Percentiles rank a stretch among this genome's conserved stretches.
Conservation (phyloP, 768 basidiomycete species). For the Tylopilus rubrobrunneus region DNA sequence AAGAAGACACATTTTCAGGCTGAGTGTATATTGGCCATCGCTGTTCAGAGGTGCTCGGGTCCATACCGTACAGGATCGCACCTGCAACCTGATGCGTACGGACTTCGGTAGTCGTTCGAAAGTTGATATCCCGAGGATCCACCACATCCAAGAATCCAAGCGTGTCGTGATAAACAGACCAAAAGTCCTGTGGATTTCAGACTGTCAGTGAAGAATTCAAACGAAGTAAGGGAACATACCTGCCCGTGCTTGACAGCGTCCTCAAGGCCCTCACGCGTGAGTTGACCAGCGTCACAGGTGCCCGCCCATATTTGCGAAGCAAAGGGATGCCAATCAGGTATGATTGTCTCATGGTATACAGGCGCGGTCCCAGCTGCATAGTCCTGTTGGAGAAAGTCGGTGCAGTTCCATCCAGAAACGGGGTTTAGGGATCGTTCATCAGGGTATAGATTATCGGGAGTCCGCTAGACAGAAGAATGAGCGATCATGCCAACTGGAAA, state of each 20-base stretch:
- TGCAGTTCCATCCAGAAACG: constrained; percentile 38
- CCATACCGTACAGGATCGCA: constrained; percentile 45
- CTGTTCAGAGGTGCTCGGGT: constrained; percentile 27
- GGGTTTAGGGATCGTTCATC: constrained; percentile 39
- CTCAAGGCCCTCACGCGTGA: constrained; percentile 41
- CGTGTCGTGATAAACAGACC: constrained; percentile 38
- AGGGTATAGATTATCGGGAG: constrained; percentile 48
- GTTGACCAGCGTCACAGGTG: constrained; percentile 45
- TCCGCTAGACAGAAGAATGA: constrained; percentile 30
- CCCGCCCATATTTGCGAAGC: constrained; percentile 43
- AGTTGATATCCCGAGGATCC: constrained; percentile 34
- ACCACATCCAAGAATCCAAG: constrained; percentile 37
- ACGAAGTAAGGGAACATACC: constrained; percentile 11
- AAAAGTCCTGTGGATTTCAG: constrained; percentile 38
- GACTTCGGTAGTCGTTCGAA: constrained; percentile 44
- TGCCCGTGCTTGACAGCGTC: constrained; percentile 43
- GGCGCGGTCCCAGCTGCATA: constrained; percentile 35
- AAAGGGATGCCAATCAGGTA: constrained; percentile 43
- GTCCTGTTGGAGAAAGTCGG: constrained; percentile 35
- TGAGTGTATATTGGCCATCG: constrained; percentile 40
- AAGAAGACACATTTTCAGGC: constrained; percentile 33
- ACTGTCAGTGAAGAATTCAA: neutral
- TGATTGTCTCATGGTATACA: constrained; percentile 38
- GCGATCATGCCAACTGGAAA: neutral
- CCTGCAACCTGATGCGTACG: constrained; percentile 47